Evolutionary conservation across 73 alveolate genomes (phyloP), one percentile per base, ranked within the genome.

Genomic region (Effrenium voratum): DNA sequence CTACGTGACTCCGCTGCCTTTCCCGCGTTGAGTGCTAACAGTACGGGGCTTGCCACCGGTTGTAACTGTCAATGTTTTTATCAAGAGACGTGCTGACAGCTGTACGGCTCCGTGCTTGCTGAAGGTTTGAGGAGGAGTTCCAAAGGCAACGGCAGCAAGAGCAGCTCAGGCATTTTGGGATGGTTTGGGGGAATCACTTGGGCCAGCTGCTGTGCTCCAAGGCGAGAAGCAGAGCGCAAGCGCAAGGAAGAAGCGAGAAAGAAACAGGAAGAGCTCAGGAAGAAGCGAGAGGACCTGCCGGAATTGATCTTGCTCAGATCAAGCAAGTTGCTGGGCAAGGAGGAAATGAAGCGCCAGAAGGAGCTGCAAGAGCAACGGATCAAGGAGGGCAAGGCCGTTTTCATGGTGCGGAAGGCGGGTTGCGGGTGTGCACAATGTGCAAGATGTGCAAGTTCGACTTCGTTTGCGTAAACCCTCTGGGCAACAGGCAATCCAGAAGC

Each of bases 331-430:
- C 19, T 52, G 8, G 8, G 63, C 26, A 24, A 63, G 85, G 84
- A 88, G 60, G 95, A 88, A 40, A 49, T 59, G 84, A 88, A 88
- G 85, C 73, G 73, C 16, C 81, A 85, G 81, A 85, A 85, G 46
- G 94, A 85, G 94, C 84, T 88, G 63, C 85, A 60, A 40, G 95
- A 88, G 85, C 95, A 88, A 49, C 83, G 95, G 49, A 88, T 88
- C 52, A 88, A 88, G 72, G 95, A 88, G 16, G 95, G 95, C 50
- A 88, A 88, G 49, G 95, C 95, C 52, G 95, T 88, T 52, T 88
- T 88, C 85, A 40, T 63, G 52, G 66, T 88, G 43, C 95, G 95
- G 34, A 88, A 88, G 94, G 93, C 87, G 19, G 87, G 41, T 34
- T 5, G 41, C 32, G 50, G 36, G 47, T 49, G 13, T 38, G 4